Conservation (phyloP, 768 basidiomycete species). For the Megacollybia marginata region DNA sequence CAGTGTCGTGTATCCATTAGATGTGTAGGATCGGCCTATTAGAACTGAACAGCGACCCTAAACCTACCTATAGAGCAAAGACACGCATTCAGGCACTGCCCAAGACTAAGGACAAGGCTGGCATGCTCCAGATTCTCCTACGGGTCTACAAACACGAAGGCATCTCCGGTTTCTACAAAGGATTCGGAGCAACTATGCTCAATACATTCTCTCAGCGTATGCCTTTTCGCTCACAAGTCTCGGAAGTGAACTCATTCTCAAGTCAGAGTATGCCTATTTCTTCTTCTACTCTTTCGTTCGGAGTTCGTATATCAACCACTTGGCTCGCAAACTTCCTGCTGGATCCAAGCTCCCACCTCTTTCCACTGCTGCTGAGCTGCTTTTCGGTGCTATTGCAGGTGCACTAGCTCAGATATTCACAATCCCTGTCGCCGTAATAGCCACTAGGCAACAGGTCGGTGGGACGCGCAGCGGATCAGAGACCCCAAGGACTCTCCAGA, state of each 20-base stretch:
- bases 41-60: neutral
- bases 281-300: conserved; percentile 96
- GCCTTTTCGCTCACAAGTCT: conserved; percentile 22
- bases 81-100: conserved; percentile 87
- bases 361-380: conserved; percentile 73
- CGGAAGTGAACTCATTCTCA: neutral
- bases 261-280: conserved; percentile 95
- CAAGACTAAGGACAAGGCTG: conserved; percentile 45
- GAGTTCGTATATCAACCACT: conserved; percentile 68
- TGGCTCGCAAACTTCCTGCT: conserved; percentile 48
- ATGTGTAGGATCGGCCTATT: conserved; percentile 57
- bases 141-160: conserved; percentile 79
- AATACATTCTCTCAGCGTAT: conserved; percentile 96
- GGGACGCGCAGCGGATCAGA: conserved; percentile 16
- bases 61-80: conserved; percentile 57
- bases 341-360: conserved; percentile 56
- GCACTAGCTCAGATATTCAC: conserved; percentile 97
- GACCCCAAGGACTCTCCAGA: neutral
- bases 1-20: conserved; percentile 91
- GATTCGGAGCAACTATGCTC: conserved; percentile 94
- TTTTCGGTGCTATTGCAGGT: conserved; percentile 87
- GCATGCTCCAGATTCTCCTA: conserved; percentile 57
- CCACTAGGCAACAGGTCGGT: conserved; percentile 93
- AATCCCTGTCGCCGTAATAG: conserved; percentile 95
- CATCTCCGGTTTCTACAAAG: conserved; percentile 75